Base-by-base conservation (phyloP, 257 asterid genomes). In the Ehretia macrophylla region DNA sequence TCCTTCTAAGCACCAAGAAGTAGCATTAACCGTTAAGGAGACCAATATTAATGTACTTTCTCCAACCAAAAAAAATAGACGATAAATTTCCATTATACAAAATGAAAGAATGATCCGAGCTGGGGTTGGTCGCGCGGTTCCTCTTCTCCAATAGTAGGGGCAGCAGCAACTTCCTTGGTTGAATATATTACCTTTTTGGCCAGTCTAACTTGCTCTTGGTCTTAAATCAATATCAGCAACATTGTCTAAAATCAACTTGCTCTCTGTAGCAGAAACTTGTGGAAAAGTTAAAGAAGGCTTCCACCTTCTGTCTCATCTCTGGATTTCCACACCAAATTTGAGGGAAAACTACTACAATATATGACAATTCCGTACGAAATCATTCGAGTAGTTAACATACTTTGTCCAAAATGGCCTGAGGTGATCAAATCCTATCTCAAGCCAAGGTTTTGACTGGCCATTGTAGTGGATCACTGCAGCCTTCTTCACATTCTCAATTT, bases 401-500 rank as follows among this genome's bases (percentile, higher is more conserved):
- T 88, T 92, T 60, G 99, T 79, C 99, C 99, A 92, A 76, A 86
- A 92, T 39, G 99, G 99, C 21, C 99, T 83, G 51, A 92, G 99
- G 74, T 93, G 97, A 79, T 88, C 97, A 69, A 92, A 92, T 23
- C 99, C 99, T 67, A 92, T 92, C 75, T 92, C 95, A 60, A 92
- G 67, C 99, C 99, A 92, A 11, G 99, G 99, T 77, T 92, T 92
- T 18, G 96, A 72, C 73, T 92, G 99, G 59, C 99, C 99, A 17
- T 92, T 92, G 83, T 92, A 92, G 79, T 92, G 99, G 70, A 92
- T 92, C 23, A 92, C 99, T 0, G 99, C 96, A 52, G 99, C 96
- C 74, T 80, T 84, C 62, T 81, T 84, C 76, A 86, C 85, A 59
- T 63, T 77, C 61, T 86, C 94, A 12, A 88, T 46, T 62, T 77